phyloP scores from a whole-genome alignment of 2,329 filamentous ascomycete genomes.

The Cladosporium sp. region DNA sequence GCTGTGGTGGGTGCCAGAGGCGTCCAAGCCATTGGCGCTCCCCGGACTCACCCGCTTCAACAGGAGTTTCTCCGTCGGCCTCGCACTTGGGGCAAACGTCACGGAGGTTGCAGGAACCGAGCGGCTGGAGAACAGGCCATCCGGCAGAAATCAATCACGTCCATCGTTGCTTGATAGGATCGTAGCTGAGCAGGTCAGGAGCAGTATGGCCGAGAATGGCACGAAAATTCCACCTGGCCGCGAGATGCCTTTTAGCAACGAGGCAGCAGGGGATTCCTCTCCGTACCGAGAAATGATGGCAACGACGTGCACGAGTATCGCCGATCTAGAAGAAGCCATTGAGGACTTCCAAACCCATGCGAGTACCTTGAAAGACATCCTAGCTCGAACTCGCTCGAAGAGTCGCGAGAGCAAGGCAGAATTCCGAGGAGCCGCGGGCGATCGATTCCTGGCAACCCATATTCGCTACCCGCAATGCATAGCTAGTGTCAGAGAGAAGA shows the following conservation, averaged over 20 bases:
- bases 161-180: neutral
- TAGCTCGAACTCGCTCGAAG: neutral
- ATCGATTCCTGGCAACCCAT: neutral
- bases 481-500: neutral
- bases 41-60: slow-evolving; percentile 52
- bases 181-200: slow-evolving; percentile 1
- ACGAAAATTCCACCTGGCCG: slow-evolving; percentile 7
- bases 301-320: slow-evolving; percentile 1
- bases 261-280: neutral
- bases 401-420: neutral
- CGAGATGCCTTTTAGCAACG: neutral
- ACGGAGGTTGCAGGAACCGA: slow-evolving; percentile 31
- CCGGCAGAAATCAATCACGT: neutral
- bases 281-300: neutral
- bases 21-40: slow-evolving; percentile 54
- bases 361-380: neutral
- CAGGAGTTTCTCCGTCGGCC: slow-evolving; percentile 52
- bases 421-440: neutral
- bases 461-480: slow-evolving; percentile 3
- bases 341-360: neutral
- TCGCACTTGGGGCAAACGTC: slow-evolving; percentile 56
- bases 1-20: slow-evolving; percentile 63
- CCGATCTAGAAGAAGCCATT: slow-evolving; percentile 9
- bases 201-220: slow-evolving; percentile 9
- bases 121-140: neutral